Evolutionary conservation across 78 protist species (phyloP), one percentile per base, ranked within the genome.

Genomic region (Mantamonas sphyraenae): DNA sequence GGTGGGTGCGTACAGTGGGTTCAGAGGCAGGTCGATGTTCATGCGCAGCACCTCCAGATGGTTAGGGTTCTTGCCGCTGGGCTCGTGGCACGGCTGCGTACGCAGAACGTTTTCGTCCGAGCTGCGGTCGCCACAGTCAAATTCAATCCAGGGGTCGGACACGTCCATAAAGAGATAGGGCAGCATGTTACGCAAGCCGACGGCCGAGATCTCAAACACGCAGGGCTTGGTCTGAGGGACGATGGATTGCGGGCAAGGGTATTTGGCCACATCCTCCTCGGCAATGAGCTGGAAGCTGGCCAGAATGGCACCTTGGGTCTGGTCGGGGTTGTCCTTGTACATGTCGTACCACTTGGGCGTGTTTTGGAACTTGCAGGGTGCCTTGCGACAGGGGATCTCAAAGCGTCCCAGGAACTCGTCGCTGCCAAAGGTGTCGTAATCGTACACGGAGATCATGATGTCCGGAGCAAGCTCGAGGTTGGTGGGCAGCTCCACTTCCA

Each of bases 401-500:
- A 50, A 17, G 55, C 55, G 55, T 50, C 55, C 55, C 16, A 50
- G 16, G 17, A 50, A 50, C 16, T 50, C 55, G 17, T 50, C 55
- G 55, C 30, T 50, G 16, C 17, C 55, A 50, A 50, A 50, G 16
- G 30, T 14, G 17, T 64, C 69, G 24, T 26, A 64, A 16, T 64
- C 69, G 24, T 14, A 64, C 26, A 64, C 69, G 26, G 35, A 10
- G 40, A 64, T 16, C 30, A 14, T 37, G 34, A 64, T 37, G 42
- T 24, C 17, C 9, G 69, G 69, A 16, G 74, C 74, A 16, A 51
- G 22, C 19, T 58, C 30, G 31, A 56, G 37, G 37, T 24, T 53
- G 20, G 33, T 16, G 14, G 77, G 77, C 53, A 72, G 14, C 28
- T 56, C 64, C 14, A 58, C 14, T 50, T 62, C 69, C 26, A 56